A percentile compares a stretch with the other conserved stretches of the same genome.
Conservation (phyloP, 257 asterid species). For the Galeopsis tetrahit region DNA sequence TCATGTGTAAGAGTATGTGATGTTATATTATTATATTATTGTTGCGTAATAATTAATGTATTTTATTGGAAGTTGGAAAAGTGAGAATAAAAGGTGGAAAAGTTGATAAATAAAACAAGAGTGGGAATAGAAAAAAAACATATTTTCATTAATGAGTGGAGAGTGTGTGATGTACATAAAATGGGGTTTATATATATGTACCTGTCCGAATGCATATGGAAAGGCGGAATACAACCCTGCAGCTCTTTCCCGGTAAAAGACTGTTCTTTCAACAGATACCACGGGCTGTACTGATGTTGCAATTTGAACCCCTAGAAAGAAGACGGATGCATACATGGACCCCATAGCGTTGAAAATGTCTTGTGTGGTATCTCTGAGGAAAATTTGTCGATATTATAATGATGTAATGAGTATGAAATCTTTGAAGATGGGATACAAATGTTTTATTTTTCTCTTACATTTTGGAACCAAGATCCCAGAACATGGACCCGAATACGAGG, state of each 20-base stretch:
- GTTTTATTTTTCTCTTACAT: conserved; percentile 18
- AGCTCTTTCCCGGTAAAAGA: conserved; percentile 54
- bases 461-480: conserved; percentile 48
- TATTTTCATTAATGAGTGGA: too few species aligned
- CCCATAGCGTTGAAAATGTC: conserved; percentile 46
- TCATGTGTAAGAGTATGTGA: too few species aligned
- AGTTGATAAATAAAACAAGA: too few species aligned
- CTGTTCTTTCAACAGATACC: conserved; percentile 46
- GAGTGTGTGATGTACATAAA: too few species aligned
- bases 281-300: conserved; percentile 46
- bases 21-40: too few species aligned
- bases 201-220: conserved; percentile 61
- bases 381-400: neutral
- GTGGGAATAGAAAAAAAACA: too few species aligned
- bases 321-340: conserved; percentile 41
- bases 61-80: too few species aligned
- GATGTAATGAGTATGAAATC: neutral
- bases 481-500: conserved; percentile 43
- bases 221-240: conserved; percentile 61
- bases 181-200: neutral
- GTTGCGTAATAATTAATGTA: too few species aligned
- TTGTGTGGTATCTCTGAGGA: conserved; percentile 28
- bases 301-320: conserved; percentile 44
- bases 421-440: neutral
- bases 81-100: too few species aligned